Conservation (phyloP, 2,329 filamentous ascomycete species). For the Colletotrichum navitas region DNA sequence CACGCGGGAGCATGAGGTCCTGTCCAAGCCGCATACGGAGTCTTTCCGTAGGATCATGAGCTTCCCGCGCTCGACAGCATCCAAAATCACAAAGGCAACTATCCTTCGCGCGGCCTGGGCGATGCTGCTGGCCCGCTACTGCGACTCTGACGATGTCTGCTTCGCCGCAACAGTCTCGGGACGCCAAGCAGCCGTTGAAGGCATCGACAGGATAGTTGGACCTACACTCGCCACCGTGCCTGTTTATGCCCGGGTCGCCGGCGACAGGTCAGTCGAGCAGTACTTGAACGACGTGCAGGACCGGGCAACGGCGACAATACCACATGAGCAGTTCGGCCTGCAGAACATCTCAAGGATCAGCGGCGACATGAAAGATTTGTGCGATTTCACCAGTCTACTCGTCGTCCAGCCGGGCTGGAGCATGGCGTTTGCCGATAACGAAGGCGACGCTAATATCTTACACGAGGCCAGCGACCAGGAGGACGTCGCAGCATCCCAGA, state of each 20-base stretch:
- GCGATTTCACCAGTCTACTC: conserved; percentile 48
- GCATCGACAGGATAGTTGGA: conserved; percentile 46
- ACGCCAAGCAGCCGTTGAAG: conserved; percentile 46
- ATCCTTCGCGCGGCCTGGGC: conserved; percentile 46
- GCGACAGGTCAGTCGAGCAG: conserved; percentile 8
- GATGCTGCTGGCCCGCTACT: conserved; percentile 53
- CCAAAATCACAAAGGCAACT: conserved; percentile 36
- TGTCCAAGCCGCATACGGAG: not conserved
- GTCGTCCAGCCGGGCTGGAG: conserved; percentile 46
- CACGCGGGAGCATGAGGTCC: not conserved
- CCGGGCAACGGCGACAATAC: conserved; percentile 39
- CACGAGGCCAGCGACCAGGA: conserved; percentile 2
- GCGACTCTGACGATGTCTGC: conserved; percentile 46
- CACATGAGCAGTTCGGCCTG: conserved; percentile 45
- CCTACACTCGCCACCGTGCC: conserved; percentile 50
- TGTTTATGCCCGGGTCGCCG: conserved; percentile 43
- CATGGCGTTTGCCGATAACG: not conserved
- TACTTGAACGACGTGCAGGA: conserved; percentile 39
- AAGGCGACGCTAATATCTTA: conserved; percentile 6
- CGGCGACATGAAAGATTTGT: conserved; percentile 37
- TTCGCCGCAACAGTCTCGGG: conserved; percentile 49
- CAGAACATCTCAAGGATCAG: conserved; percentile 39
- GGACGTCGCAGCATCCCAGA: not conserved
- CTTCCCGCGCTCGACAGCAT: conserved; percentile 1
- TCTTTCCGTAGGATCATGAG: not conserved